Conservation (phyloP, 2,329 filamentous ascomycete species). For the Aphanoascus verrucosus region DNA sequence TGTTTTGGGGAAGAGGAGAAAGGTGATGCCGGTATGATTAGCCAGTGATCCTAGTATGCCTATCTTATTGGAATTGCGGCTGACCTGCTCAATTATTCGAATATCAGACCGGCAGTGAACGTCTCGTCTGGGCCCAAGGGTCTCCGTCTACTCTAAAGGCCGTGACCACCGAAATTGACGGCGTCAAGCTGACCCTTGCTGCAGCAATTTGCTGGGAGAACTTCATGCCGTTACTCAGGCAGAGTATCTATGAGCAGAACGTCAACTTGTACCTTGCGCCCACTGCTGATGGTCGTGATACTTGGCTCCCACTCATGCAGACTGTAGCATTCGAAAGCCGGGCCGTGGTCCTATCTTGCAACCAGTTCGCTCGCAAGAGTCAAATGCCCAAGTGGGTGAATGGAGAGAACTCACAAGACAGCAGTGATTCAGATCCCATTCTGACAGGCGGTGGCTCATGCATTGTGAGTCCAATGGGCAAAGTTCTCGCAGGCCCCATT, state of each 20-base stretch:
- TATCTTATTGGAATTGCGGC: neutral
- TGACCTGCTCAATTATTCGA: neutral
- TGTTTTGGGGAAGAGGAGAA: conserved; percentile 71
- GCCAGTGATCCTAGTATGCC: neutral
- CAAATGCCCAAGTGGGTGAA: conserved; percentile 49
- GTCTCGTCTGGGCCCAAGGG: conserved; percentile 82
- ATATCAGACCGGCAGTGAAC: conserved; percentile 61
- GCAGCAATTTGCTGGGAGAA: conserved; percentile 95
- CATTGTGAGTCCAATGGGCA: conserved; percentile 67
- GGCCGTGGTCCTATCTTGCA: conserved; percentile 74
- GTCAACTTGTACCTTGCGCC: conserved; percentile 86
- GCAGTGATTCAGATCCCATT: conserved; percentile 39
- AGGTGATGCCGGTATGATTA: conserved; percentile 72
- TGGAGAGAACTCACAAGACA: neutral
- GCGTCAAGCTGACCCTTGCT: conserved; percentile 67
- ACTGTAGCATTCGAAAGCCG: conserved; percentile 73
- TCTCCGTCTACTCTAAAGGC: conserved; percentile 67
- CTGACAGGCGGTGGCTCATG: conserved; percentile 67
- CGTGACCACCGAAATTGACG: conserved; percentile 67
- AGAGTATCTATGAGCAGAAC: conserved; percentile 77
- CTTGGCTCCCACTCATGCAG: conserved; percentile 72
- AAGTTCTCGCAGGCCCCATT: conserved; percentile 68
- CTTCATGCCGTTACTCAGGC: conserved; percentile 82
- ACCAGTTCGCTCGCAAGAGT: conserved; percentile 61
- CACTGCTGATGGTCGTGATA: conserved; percentile 72